Evolutionary conservation across 2,329 filamentous ascomycete genomes (phyloP).

Genomic region (Curvularia spicifera): DNA sequence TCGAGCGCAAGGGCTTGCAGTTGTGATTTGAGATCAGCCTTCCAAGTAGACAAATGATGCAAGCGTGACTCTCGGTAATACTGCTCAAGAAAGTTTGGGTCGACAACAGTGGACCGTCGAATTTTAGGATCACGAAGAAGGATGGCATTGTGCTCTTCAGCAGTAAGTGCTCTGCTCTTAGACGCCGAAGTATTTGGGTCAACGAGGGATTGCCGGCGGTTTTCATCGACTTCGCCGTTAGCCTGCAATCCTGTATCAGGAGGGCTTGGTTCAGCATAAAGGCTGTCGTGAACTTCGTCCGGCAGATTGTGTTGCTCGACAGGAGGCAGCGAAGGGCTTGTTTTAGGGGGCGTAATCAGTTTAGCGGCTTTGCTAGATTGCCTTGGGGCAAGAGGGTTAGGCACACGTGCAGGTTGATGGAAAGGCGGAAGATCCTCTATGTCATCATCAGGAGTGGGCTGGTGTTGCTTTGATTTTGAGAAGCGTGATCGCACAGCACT

Average conservation of each 20-base stretch:
- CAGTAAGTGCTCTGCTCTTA: conserved; percentile 64
- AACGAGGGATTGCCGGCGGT: conserved; percentile 7
- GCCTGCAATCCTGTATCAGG: conserved; percentile 16
- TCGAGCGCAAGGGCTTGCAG: conserved; percentile 82
- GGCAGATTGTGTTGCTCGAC: conserved; percentile 8
- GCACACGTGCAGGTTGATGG: conserved; percentile 40
- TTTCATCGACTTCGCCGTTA: conserved; percentile 15
- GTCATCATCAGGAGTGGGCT: conserved; percentile 36
- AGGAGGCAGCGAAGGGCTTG: conserved; percentile 31
- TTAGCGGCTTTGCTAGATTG: conserved; percentile 17
- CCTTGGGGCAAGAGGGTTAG: conserved; percentile 26
- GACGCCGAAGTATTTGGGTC: not conserved
- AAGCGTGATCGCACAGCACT: conserved; percentile 32
- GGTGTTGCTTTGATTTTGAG: conserved; percentile 20
- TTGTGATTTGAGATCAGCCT: conserved; percentile 87
- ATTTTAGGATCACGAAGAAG: conserved; percentile 84
- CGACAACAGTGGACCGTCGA: conserved; percentile 86
- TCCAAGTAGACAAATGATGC: conserved; percentile 96
- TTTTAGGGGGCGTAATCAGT: conserved; percentile 41
- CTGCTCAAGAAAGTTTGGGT: conserved; percentile 91
- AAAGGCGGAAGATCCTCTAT: conserved; percentile 42
- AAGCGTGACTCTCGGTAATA: conserved; percentile 94
- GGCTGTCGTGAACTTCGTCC: conserved; percentile 29
- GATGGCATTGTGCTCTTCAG: conserved; percentile 90
- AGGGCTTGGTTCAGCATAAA: conserved; percentile 30